Percentiles rank a stretch among this genome's conserved stretches.
These are phyloP conservation scores for Ustilago shanxiensis DNA, from an alignment of 1,284 basidiomycete genomes.

Conservation along the genomic window DNA sequence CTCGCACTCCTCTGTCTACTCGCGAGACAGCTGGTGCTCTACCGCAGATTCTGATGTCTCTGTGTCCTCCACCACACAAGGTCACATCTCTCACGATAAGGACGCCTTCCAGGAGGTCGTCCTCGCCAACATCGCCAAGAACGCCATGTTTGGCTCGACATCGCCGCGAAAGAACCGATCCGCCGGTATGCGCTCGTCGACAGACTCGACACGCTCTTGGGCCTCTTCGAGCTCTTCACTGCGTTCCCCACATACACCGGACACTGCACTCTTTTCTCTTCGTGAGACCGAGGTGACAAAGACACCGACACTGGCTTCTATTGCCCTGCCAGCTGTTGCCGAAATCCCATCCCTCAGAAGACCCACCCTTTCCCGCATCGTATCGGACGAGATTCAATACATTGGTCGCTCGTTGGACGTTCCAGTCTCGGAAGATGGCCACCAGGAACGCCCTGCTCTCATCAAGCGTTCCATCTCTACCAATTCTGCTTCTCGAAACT, in stretches of 20 bases:
- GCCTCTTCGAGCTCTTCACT: constrained; percentile 26
- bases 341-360: constrained; percentile 18
- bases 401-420: constrained; percentile 43
- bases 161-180: constrained; percentile 37
- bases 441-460: constrained; percentile 13
- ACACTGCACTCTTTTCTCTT: constrained; percentile 19
- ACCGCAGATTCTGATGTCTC: constrained; percentile 23
- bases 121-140: constrained; percentile 21
- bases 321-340: constrained; percentile 11
- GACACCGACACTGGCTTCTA: constrained; percentile 15
- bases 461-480: constrained; percentile 2
- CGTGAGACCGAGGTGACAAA: constrained; percentile 29
- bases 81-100: constrained; percentile 32
- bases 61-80: constrained; percentile 20
- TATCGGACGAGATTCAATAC: constrained; percentile 36
- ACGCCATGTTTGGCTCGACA: constrained; percentile 45
- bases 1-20: constrained; percentile 30
- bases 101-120: constrained; percentile 27
- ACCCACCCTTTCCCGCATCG: constrained; percentile 21
- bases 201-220: constrained; percentile 27
- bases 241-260: constrained; percentile 28
- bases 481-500: constrained; percentile 4
- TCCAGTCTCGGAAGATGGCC: constrained; percentile 31
- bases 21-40: constrained; percentile 42
- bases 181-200: constrained; percentile 21